Evolutionary conservation across 2,329 filamentous ascomycete species (phyloP).

Genomic region (Lecanicillium sp.): DNA sequence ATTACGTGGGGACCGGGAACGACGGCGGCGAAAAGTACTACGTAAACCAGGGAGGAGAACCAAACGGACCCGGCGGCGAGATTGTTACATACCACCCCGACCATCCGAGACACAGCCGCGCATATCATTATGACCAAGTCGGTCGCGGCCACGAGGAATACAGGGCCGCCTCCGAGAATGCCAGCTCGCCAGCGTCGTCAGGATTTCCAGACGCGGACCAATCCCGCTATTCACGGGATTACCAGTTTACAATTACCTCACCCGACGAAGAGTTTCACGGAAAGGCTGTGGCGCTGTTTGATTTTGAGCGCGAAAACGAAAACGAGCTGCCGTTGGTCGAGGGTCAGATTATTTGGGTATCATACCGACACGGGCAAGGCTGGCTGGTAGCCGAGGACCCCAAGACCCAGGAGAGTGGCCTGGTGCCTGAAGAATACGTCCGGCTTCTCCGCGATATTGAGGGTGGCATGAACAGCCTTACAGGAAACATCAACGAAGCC

Average conservation of each 20-base stretch:
- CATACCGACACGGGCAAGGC: conserved; percentile 90
- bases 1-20: conserved; percentile 58
- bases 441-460: conserved; percentile 88
- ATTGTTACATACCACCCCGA: conserved; percentile 71
- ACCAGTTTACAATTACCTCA: conserved; percentile 90
- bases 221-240: conserved; percentile 81
- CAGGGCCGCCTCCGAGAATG: conserved; percentile 49
- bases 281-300: conserved; percentile 90
- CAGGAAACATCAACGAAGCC: conserved; percentile 47
- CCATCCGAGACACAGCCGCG: conserved; percentile 52
- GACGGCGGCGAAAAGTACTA: conserved; percentile 74
- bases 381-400: conserved; percentile 97
- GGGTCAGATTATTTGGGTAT: conserved; percentile 94
- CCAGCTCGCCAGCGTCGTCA: conserved; percentile 54
- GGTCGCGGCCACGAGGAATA: conserved; percentile 46
- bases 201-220: conserved; percentile 57
- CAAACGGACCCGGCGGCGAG: conserved; percentile 72
- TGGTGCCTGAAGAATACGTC: conserved; percentile 96
- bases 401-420: conserved; percentile 84
- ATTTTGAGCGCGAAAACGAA: conserved; percentile 92
- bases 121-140: conserved; percentile 36
- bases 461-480: conserved; percentile 73
- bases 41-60: conserved; percentile 61
- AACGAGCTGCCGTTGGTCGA: conserved; percentile 91
- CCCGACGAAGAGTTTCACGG: conserved; percentile 98